Percentiles rank a stretch among this genome's conserved stretches.
Conservation (phyloP, 2,329 filamentous ascomycete genomes). For the Calcarisporium arbuscula region DNA sequence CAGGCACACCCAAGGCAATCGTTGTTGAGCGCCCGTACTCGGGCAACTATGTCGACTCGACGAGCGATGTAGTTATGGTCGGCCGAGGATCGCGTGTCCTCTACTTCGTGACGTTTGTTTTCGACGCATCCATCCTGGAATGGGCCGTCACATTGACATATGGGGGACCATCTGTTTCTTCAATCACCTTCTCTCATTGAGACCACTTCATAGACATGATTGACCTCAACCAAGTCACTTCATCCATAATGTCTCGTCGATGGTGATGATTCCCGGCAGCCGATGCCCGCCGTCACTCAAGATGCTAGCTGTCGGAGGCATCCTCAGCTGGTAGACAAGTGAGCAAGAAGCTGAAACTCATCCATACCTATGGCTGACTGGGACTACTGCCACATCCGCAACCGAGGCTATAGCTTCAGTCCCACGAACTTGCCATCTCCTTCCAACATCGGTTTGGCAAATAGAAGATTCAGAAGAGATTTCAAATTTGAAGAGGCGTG, state of each 20-base stretch:
- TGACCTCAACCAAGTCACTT: neutral
- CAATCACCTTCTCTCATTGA: conserved; percentile 1
- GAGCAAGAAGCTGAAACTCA: conserved; percentile 1
- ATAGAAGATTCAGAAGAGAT: neutral
- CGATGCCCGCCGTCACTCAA: conserved; percentile 1
- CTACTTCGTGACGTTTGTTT: conserved; percentile 4
- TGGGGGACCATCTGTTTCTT: conserved; percentile 5
- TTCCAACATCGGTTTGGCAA: neutral
- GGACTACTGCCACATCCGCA: conserved; percentile 5
- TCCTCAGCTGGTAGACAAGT: conserved; percentile 3
- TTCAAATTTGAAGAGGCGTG: neutral
- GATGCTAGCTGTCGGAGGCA: conserved; percentile 6
- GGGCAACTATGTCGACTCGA: conserved; percentile 4
- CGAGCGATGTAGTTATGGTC: neutral
- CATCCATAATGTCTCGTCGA: neutral
- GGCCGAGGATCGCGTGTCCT: conserved; percentile 5
- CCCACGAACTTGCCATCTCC: neutral
- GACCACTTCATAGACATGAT: conserved; percentile 3
- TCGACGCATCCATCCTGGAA: conserved; percentile 6
- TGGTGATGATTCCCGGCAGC: neutral
- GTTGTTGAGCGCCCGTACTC: conserved; percentile 4
- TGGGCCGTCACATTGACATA: conserved; percentile 4
- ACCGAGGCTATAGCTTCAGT: neutral
- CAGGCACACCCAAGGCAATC: conserved; percentile 4
- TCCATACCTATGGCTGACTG: conserved; percentile 6